Conservation (phyloP, 495 filamentous ascomycete species). For the Penicillium lividum region DNA sequence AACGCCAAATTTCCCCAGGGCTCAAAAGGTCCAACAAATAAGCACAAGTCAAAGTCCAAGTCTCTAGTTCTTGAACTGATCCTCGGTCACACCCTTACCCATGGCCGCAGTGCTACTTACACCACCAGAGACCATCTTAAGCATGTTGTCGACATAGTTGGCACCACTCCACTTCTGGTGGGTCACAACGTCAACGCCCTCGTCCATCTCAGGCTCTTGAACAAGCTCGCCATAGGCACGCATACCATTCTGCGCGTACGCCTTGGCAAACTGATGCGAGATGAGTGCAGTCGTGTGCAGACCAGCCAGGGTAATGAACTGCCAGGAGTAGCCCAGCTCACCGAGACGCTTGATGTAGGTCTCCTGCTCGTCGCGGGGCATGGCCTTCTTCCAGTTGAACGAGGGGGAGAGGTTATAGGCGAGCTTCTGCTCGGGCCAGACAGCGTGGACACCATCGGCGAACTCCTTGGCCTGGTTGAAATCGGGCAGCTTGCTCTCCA, state of each 20-base stretch:
- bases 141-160: slow-evolving; percentile 86
- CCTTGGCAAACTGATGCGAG: slow-evolving; percentile 80
- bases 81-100: slow-evolving; percentile 97
- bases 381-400: slow-evolving; percentile 99
- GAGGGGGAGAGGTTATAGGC: slow-evolving; percentile 97
- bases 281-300: slow-evolving; percentile 94
- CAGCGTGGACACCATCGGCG: slow-evolving; percentile 88
- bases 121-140: slow-evolving; percentile 97
- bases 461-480: slow-evolving; percentile 92
- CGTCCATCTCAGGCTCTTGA: slow-evolving; percentile 95
- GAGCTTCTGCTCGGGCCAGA: slow-evolving; percentile 96
- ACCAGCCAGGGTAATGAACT: slow-evolving; percentile 99
- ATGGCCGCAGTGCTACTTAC: slow-evolving; percentile 90
- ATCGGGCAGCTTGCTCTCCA: slow-evolving; percentile 97
- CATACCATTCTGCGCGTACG: slow-evolving; percentile 83
- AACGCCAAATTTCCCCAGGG: neutral
- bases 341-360: slow-evolving; percentile 94
- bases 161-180: slow-evolving; percentile 99
- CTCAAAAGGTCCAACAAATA: slow-evolving; percentile 12
- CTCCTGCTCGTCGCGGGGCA: slow-evolving; percentile 89
- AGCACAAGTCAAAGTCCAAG: slow-evolving; percentile 1
- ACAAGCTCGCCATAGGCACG: slow-evolving; percentile 94
- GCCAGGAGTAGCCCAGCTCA: slow-evolving; percentile 93
- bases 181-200: slow-evolving; percentile 87
- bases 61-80: slow-evolving; percentile 71